Percentiles rank a stretch among this genome's conserved stretches.
phyloP scores from a whole-genome alignment of 2,329 filamentous ascomycete genomes.

The Colletotrichum sublineola region DNA sequence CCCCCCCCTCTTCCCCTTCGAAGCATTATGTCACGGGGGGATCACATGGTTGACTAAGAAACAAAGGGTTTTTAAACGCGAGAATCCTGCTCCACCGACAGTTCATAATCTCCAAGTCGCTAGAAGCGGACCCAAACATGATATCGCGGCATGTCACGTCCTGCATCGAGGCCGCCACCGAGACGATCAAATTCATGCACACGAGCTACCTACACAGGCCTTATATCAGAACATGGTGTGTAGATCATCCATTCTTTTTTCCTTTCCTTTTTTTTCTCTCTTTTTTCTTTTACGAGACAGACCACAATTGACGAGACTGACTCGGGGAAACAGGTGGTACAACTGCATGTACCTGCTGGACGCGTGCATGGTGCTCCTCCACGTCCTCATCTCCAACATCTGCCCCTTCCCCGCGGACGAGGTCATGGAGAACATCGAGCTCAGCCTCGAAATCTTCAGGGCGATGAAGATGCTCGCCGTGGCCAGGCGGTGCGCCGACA shows the following conservation, averaged over 20 bases:
- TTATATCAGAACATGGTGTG: conserved; percentile 37
- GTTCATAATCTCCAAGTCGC: conserved; percentile 30
- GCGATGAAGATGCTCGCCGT: conserved; percentile 41
- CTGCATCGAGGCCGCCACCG: conserved; percentile 29
- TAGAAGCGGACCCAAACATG: conserved; percentile 26
- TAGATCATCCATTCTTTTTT: not conserved
- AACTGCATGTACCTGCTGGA: conserved; percentile 41
- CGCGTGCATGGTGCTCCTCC: conserved; percentile 38
- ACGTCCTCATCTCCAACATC: conserved; percentile 39
- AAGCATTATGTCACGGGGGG: rapidly evolving
- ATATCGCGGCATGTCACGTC: conserved; percentile 25
- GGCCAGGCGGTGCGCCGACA: conserved; percentile 37
- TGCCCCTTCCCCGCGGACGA: conserved; percentile 31
- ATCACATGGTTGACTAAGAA: not conserved
- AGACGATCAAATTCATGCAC: conserved; percentile 39
- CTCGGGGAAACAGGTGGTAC: conserved; percentile 24
- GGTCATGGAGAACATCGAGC: conserved; percentile 37
- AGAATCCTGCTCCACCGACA: conserved; percentile 35
- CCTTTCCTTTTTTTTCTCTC: too few relatives aligned
- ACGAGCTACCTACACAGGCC: conserved; percentile 38
- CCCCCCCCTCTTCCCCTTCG: rapidly evolving
- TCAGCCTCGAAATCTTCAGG: conserved; percentile 41
- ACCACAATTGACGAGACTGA: not conserved
- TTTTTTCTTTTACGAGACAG: not conserved
- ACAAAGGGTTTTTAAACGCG: conserved; percentile 32